Base-by-base conservation (phyloP, 352 stramenopile genomes). In the Pythium phragmiticola region DNA sequence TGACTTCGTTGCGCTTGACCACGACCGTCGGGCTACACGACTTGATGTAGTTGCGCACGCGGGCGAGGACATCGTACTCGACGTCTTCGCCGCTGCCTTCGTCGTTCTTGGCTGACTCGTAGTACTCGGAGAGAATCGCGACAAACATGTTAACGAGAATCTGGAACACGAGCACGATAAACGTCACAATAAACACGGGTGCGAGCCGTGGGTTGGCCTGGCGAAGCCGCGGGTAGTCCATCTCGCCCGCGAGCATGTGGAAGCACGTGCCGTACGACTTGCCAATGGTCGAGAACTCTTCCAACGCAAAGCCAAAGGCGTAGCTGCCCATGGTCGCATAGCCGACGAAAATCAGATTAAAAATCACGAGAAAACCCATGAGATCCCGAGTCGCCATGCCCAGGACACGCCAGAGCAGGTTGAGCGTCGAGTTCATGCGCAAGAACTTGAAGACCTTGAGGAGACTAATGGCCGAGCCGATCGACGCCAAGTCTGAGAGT, bases 61-160 rank as follows among this genome's bases (percentile, higher is more conserved):
- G 87, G 19, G 79, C 84, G 28, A 94, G 75, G 28, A 94, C 83
- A 78, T 95, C 87, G 68, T 95, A 95, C 73, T 95, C 87, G 28
- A 95, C 76, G 42, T 94, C 87, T 49, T 87, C 77, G 43, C 74
- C 78, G 19, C 68, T 78, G 3, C 69, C 80, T 56, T 87, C 82
- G 67, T 89, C 84, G 47, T 92, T 88, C 69, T 92, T 94, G 2
- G 84, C 86, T 7, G 75, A 81, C 67, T 92, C 82, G 68, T 95
- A 94, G 56, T 94, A 95, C 60, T 95, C 85, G 1, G 82, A 94
- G 2, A 95, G 68, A 79, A 95, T 94, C 1, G 87, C 87, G 49
- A 95, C 84, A 73, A 95, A 95, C 87, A 95, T 95, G 60, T 95
- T 95, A 16, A 95, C 87, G 34, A 93, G 60, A 48, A 95, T 92